These are phyloP conservation scores for Haplosporangium gracile DNA, from an alignment of 192 early-diverging fungal genomes.

Conservation along the genomic window DNA sequence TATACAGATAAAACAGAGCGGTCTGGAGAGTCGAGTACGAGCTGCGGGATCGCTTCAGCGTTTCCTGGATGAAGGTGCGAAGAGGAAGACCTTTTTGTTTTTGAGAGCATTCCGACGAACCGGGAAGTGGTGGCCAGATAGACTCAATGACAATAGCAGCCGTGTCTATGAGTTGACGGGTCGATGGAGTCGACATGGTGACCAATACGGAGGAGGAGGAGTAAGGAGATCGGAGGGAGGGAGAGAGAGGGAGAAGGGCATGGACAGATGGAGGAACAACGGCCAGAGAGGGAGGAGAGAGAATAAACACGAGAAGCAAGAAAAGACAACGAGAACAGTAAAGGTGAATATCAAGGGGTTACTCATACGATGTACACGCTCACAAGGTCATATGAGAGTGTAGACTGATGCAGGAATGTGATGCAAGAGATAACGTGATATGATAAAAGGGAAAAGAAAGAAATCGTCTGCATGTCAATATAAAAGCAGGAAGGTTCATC, in stretches of 20 bases:
- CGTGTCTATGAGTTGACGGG: conserved; percentile 59
- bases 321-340: conserved; percentile 10
- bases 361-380: not conserved
- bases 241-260: not conserved
- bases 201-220: not conserved
- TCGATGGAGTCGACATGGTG: conserved; percentile 11
- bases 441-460: not conserved
- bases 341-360: conserved; percentile 28
- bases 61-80: conserved; percentile 78
- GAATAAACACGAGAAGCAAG: not conserved
- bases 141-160: conserved; percentile 70
- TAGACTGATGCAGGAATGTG: conserved; percentile 6
- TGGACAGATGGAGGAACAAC: not conserved
- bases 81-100: conserved; percentile 67
- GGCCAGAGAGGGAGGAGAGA: not conserved
- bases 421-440: not conserved
- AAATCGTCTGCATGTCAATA: not conserved
- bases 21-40: conserved; percentile 87
- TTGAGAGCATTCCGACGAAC: conserved; percentile 38
- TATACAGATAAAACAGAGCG: conserved; percentile 79
- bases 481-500: not conserved
- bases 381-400: not conserved
- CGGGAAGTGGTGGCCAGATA: conserved; percentile 60
- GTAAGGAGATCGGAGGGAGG: no score
- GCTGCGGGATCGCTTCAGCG: conserved; percentile 79